phyloP scores from a whole-genome alignment of 2,329 filamentous ascomycete genomes.

The Geosmithia morbida region DNA sequence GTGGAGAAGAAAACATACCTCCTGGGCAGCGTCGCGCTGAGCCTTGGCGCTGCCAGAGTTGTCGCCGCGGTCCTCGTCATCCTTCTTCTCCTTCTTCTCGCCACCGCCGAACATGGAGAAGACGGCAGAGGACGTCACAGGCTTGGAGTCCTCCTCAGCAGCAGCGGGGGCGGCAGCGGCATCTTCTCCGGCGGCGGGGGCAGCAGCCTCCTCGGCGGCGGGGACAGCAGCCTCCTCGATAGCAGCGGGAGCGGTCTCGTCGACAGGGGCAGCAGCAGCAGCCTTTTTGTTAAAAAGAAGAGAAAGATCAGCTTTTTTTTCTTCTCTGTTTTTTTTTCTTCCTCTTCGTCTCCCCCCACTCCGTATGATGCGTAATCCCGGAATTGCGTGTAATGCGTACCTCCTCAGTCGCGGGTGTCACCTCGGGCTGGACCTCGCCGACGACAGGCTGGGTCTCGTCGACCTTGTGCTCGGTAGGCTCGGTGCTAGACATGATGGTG shows the following conservation, averaged over 20 bases:
- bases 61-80: conserved; percentile 69
- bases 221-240: conserved; percentile 1
- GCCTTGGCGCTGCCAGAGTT: conserved; percentile 81
- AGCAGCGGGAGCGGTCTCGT: conserved; percentile 22
- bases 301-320: not conserved
- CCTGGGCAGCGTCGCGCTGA: conserved; percentile 48
- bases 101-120: conserved; percentile 99
- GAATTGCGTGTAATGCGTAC: no score
- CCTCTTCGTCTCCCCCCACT: not conserved
- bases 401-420: conserved; percentile 1
- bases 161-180: conserved; percentile 3
- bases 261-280: not conserved
- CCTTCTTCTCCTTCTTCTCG: conserved; percentile 93
- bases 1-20: conserved; percentile 29
- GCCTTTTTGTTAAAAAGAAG: not conserved
- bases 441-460: conserved; percentile 25
- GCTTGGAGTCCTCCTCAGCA: conserved; percentile 15
- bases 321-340: not conserved
- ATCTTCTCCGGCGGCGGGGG: conserved; percentile 14
- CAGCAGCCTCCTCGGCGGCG: conserved; percentile 10
- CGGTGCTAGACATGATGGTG: conserved; percentile 30
- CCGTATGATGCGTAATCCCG: no score
- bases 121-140: conserved; percentile 49
- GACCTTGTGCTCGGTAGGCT: conserved; percentile 40
- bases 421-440: conserved; percentile 11